These are phyloP conservation scores for Candolleomyces aberdarensis DNA, from an alignment of 768 basidiomycete species.

Conservation along the genomic window DNA sequence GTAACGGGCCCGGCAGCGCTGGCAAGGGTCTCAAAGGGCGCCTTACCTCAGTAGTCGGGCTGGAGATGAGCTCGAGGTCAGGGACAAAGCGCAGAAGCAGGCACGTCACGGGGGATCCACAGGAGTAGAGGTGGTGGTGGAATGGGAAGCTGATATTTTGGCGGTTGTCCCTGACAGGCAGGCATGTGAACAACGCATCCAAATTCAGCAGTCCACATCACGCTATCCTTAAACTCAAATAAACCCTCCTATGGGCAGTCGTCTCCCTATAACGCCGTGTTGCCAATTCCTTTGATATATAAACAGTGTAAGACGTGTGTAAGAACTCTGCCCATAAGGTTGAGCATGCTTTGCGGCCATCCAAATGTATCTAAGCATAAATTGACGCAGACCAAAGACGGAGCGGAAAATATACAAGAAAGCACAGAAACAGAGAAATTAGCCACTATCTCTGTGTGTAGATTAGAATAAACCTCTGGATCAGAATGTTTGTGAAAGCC, in stretches of 20 bases:
- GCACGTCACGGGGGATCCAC: not conserved
- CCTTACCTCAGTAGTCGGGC: not conserved
- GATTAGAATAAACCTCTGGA: not conserved
- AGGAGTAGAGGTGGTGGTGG: constrained; percentile 12
- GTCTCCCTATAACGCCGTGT: not conserved
- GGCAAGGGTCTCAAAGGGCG: not conserved
- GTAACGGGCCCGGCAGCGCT: not conserved
- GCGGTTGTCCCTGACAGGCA: constrained; percentile 20
- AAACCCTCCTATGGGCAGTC: not conserved
- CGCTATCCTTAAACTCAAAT: constrained; percentile 4
- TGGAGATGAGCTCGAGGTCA: constrained; percentile 1
- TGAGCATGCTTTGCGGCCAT: not conserved
- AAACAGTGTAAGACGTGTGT: not conserved
- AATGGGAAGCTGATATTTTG: constrained; percentile 24
- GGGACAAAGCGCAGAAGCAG: constrained; percentile 1
- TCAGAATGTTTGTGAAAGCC: not conserved
- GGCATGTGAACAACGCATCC: constrained; percentile 14
- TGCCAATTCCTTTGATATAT: constrained; percentile 1
- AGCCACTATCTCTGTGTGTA: not conserved
- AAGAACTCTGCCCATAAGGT: not conserved
- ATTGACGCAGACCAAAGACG: not conserved
- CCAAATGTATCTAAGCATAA: not conserved
- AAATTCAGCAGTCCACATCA: constrained; percentile 10
- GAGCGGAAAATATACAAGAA: not conserved
- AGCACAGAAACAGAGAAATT: not conserved